Evolutionary conservation across 495 filamentous ascomycete species (phyloP).

Genomic region (Hyaloscypha variabilis): DNA sequence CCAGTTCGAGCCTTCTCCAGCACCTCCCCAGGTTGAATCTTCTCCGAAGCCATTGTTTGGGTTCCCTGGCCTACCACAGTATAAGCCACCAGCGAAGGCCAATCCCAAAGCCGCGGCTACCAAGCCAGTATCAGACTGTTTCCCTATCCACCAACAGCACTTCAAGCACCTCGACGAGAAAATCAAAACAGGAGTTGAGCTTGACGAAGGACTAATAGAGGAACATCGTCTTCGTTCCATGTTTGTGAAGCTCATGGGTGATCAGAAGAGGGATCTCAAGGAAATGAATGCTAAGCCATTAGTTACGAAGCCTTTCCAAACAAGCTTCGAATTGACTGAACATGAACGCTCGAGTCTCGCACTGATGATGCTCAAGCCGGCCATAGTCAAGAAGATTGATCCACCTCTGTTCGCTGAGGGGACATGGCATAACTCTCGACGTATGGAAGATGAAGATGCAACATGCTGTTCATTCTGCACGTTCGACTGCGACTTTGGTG

Average conservation of each 20-base stretch:
- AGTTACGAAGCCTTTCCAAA: too few relatives aligned
- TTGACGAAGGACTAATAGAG: not conserved
- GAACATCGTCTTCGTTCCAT: not conserved
- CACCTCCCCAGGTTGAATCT: too few relatives aligned
- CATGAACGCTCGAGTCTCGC: not conserved
- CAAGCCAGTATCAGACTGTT: not conserved
- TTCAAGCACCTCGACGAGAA: not conserved
- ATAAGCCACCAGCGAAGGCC: not conserved
- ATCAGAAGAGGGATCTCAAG: not conserved
- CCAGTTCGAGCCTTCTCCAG: too few relatives aligned
- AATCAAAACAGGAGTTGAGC: not conserved
- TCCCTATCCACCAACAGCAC: not conserved
- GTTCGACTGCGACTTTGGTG: slow-evolving; percentile 19
- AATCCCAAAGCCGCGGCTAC: too few relatives aligned
- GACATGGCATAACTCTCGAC: not conserved
- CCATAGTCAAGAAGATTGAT: not conserved
- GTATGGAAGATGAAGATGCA: not conserved
- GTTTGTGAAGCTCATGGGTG: not conserved
- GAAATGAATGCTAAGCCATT: too few relatives aligned
- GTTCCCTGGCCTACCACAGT: not conserved
- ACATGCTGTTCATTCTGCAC: slow-evolving; percentile 23
- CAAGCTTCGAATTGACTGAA: not conserved
- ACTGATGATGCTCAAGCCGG: not conserved
- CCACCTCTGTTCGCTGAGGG: not conserved
- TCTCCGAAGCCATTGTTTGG: too few relatives aligned